A percentile compares a stretch with the other conserved stretches of the same genome.
These are phyloP conservation scores for Chlamydomonas sp. DNA, from an alignment of 139 green algal species.

Conservation along the genomic window DNA sequence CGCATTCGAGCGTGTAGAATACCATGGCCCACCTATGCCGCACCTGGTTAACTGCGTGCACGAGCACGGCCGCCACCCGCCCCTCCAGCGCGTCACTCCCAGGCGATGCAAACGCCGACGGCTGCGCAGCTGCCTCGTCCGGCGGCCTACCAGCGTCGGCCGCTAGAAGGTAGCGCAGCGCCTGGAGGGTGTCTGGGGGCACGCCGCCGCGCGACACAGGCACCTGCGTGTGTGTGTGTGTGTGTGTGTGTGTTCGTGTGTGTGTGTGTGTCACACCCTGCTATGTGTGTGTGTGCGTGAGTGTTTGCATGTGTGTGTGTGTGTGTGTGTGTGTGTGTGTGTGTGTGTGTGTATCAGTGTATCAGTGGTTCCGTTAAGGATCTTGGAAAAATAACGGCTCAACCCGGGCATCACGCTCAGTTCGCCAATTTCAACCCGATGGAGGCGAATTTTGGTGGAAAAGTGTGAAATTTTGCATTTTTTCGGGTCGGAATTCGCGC, in stretches of 20 bases:
- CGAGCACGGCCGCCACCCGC: conserved; percentile 27
- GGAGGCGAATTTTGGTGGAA: no score
- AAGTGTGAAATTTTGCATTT: no score
- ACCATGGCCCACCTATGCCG: no score
- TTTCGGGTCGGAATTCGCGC: no score
- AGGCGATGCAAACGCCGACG: conserved; percentile 1
- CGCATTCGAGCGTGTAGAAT: no score
- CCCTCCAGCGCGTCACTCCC: conserved; percentile 17
- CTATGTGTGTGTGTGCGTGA: no score
- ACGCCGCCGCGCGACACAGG: conserved; percentile 25
- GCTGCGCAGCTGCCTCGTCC: neutral
- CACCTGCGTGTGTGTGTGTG: conserved; percentile 16
- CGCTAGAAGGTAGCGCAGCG: conserved; percentile 36
- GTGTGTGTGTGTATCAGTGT: no score
- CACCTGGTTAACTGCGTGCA: conserved; percentile 28
- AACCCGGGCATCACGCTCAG: neutral
- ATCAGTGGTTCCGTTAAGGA: neutral
- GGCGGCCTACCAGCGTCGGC: conserved; percentile 5
- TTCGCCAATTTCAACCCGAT: no score
- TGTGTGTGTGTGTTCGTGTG: neutral
- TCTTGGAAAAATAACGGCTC: conserved; percentile 7
- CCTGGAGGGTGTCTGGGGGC: conserved; percentile 31
- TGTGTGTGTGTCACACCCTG: no score
- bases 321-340: no score
- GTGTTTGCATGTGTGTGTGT: no score